Evolutionary conservation across 2,329 filamentous ascomycete genomes (phyloP).

Genomic region (Pseudodiploospora longispora): DNA sequence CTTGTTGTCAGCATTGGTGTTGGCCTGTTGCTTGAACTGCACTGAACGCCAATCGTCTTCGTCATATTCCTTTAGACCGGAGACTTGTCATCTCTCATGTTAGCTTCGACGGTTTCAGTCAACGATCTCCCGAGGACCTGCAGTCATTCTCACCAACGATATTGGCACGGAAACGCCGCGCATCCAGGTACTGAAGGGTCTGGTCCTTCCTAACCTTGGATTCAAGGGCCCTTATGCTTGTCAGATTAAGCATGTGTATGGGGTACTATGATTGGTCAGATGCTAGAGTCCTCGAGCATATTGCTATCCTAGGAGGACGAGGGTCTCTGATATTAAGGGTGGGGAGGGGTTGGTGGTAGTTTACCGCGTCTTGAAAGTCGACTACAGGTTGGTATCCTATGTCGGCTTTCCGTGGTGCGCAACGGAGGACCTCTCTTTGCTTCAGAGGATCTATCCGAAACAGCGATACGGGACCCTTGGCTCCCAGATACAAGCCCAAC

Average conservation of each 20-base stretch:
- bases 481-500: conserved; percentile 57
- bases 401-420: conserved; percentile 49
- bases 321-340: too few relatives aligned
- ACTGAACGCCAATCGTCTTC: conserved; percentile 65
- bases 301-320: too few relatives aligned
- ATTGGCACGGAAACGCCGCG: conserved; percentile 61
- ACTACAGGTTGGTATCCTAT: conserved; percentile 57
- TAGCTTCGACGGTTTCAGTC: not conserved
- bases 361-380: conserved; percentile 62
- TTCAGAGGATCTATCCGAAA: conserved; percentile 57
- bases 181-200: conserved; percentile 44
- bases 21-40: conserved; percentile 34
- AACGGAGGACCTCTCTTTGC: conserved; percentile 50
- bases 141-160: conserved; percentile 47
- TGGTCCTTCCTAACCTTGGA: conserved; percentile 44
- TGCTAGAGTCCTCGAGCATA: not conserved
- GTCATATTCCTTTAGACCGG: conserved; percentile 54
- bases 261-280: conserved; percentile 45
- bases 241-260: conserved; percentile 58
- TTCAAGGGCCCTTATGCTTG: conserved; percentile 55
- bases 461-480: conserved; percentile 56
- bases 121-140: not conserved
- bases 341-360: conserved; percentile 16
- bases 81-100: conserved; percentile 32
- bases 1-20: conserved; percentile 15